phyloP scores from a whole-genome alignment of 257 asterid species.

The Ophiorrhiza pumila region DNA sequence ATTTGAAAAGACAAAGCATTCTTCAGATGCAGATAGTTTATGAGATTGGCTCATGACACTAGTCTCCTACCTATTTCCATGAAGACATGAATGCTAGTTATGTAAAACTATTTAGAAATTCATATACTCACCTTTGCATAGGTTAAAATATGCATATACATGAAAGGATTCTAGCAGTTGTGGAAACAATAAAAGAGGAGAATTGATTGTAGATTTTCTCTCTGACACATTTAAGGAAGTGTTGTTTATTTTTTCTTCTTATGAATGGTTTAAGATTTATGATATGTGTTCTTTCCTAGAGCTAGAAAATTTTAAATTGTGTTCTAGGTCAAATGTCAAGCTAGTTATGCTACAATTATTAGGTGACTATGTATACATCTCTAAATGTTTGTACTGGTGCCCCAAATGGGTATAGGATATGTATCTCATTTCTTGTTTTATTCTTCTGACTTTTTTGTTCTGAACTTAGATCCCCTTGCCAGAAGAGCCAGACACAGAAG shows the following conservation, averaged over 20 bases:
- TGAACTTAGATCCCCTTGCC: slow-evolving; percentile 69
- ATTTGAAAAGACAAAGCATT: background rate
- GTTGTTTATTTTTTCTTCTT: background rate
- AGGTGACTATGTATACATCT: background rate
- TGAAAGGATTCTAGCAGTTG: background rate
- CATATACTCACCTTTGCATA: background rate
- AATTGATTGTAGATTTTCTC: background rate
- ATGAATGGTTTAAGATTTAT: background rate
- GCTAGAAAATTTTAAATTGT: background rate
- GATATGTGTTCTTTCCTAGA: background rate
- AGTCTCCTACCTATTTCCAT: background rate
- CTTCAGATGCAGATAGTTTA: background rate
- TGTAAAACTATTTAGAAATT: background rate
- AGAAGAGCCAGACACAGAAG: slow-evolving; percentile 74
- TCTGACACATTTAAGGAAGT: background rate
- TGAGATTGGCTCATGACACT: background rate
- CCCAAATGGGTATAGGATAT: background rate
- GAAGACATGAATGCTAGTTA: background rate
- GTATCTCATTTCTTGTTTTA: slow-evolving; percentile 17
- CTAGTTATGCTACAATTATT: background rate
- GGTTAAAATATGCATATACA: background rate
- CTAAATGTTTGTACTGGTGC: background rate
- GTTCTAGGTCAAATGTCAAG: background rate
- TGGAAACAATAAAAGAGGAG: background rate
- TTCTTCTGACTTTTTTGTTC: slow-evolving; percentile 10